Conservation (phyloP, 495 filamentous ascomycete genomes). For the Trichoderma parareesei region DNA sequence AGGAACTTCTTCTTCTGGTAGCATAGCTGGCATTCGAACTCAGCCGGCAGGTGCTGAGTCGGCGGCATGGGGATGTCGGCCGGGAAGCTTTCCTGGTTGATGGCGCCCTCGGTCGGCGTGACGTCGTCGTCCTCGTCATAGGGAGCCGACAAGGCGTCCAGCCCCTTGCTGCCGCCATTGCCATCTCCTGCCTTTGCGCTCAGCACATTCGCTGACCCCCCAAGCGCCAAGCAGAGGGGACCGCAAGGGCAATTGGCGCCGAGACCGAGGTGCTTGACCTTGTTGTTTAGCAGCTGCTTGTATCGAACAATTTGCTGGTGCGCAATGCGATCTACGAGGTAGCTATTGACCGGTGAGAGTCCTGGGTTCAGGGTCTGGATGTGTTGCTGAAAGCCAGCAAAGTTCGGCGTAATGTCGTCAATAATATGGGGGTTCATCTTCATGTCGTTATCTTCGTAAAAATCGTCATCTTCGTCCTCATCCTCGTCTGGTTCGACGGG, state of each 20-base stretch:
- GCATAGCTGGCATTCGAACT: conserved; percentile 90
- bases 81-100: conserved; percentile 64
- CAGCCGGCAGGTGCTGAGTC: conserved; percentile 67
- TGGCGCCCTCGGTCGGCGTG: conserved; percentile 56
- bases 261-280: conserved; percentile 57
- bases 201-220: conserved; percentile 43
- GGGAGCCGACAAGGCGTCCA: conserved; percentile 32
- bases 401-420: conserved; percentile 58
- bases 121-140: conserved; percentile 54
- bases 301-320: conserved; percentile 73
- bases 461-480: conserved; percentile 48
- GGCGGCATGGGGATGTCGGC: conserved; percentile 76
- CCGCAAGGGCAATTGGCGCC: conserved; percentile 50
- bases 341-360: conserved; percentile 37
- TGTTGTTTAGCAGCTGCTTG: conserved; percentile 64
- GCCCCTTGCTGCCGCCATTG: conserved; percentile 11
- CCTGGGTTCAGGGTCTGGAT: conserved; percentile 62
- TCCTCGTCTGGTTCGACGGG: conserved; percentile 35
- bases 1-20: conserved; percentile 84
- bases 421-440: conserved; percentile 38
- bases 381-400: conserved; percentile 70
- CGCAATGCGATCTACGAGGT: conserved; percentile 74
- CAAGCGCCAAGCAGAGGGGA: conserved; percentile 54
- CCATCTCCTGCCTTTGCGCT: conserved; percentile 27
- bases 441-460: conserved; percentile 41